Evolutionary conservation across 805 yeast genomes (phyloP), one percentile per base, ranked within the genome.

Genomic region (Teunomyces pallodes): DNA sequence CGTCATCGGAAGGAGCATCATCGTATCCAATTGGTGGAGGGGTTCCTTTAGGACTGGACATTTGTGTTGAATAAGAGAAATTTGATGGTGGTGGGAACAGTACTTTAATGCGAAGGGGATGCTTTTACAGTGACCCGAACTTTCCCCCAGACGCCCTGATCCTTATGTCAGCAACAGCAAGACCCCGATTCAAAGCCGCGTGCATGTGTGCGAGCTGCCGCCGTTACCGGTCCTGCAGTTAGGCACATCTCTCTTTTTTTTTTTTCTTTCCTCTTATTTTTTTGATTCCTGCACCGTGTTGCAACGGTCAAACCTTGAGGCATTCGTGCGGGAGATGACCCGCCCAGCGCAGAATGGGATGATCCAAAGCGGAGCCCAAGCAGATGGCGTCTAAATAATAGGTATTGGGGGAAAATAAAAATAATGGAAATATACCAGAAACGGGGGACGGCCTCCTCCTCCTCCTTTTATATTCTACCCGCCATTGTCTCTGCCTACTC

Each of bases 1-100:
- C 74, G 35, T 57, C 51, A 42, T 62, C 67, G 16, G 63, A 57
- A 20, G 36, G 38, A 14, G 43, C n/a, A 13, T 43, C 27, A 9
- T 35, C 42, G 32, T 42, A 17, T 38, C 30, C 41, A 9, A n/a
- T 27, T 10, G 48, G 48, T 9, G 48, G 48, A 17, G 48, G 45
- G n/a, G 45, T 46, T 32, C 35, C 33, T 27, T 16, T 17, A 5
- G 43, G 27, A 31, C 41, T 38, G 3, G 45, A 28, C 48, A 46
- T 46, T 10, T 14, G 13, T 14, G 13, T 9, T 6, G 20, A 9
- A 9, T 14, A 40, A 40, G 27, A 26, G 35, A 20, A 32, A 16
- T 16, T 16, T 16, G 17, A 32, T 30, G 4, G 32, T 30, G 12
- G 6, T 20, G 24, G 24, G 5, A 20, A 20, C 2, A 20, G 24